Evolutionary conservation across 2,329 filamentous ascomycete genomes (phyloP), one percentile per base, ranked within the genome.

Genomic region (Aspergillus persii): DNA sequence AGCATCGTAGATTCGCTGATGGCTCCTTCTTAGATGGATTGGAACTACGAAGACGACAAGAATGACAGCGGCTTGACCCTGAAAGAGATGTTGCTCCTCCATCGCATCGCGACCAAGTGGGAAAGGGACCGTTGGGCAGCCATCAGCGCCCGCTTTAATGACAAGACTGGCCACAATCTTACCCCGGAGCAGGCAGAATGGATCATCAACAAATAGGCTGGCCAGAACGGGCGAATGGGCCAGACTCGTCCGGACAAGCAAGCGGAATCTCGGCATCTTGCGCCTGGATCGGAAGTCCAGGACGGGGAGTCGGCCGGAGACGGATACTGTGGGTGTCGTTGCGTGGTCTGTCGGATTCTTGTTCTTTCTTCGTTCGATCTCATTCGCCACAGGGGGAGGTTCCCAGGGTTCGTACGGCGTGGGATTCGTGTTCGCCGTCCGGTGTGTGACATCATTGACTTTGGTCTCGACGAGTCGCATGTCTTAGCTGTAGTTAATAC

Each of bases 81-180:
- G 12, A 64, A 69, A 41, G 70, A 73, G 5, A 61, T 69, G 3
- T 33, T 68, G 18, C 68, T 78, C 8, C 69, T 85, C 18, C 77
- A 77, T 39, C 69, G 74, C 27, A 72, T 83, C 27, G 69, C 82
- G 44, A 70, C 74, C 54, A 70, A 74, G 50, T 81, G 81, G 63
- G 69, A 76, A 55, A 67, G 71, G 36, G 67, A 76, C 62, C 76
- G 77, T 47, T 84, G 81, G 81, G 61, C 78, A 12, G 68, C 77
- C 4, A 71, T 84, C 2, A 77, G 79, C 50, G 77, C 76, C 54
- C 70, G 72, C 27, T 84, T 84, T 71, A 77, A 72, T 56, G 80
- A 82, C 56, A 76, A 76, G 68, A 84, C 80, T 1, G 81, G 81
- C 2, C 72, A 79, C 46, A 69, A 72, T 3, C 63, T 83, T 29